phyloP scores from a whole-genome alignment of 192 early-diverging fungal genomes.

The Podila verticillata region DNA sequence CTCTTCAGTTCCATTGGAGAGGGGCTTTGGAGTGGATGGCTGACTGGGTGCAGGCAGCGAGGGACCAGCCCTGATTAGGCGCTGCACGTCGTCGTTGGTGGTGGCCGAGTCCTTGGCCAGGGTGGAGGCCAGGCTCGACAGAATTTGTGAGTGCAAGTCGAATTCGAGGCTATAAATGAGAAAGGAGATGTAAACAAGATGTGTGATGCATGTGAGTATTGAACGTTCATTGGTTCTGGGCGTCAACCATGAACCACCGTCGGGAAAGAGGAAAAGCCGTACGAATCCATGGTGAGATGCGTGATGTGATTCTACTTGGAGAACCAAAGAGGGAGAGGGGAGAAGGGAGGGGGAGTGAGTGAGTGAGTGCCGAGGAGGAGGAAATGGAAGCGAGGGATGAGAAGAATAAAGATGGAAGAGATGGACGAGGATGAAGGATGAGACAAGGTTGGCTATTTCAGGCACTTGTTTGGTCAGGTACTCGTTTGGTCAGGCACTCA shows the following conservation, averaged over 20 bases:
- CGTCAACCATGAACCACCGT: neutral
- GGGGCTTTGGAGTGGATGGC: conserved; percentile 10
- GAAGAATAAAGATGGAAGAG: neutral
- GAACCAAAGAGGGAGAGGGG: neutral
- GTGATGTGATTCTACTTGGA: neutral
- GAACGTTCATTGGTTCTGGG: neutral
- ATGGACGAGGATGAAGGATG: neutral
- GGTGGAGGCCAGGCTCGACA: conserved; percentile 61
- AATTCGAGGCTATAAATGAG: conserved; percentile 57
- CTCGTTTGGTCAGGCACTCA: no score
- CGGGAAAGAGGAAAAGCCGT: neutral
- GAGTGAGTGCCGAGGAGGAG: neutral
- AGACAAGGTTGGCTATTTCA: no score
- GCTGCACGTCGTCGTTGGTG: conserved; percentile 53
- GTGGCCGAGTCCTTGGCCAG: conserved; percentile 58
- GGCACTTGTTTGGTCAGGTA: no score
- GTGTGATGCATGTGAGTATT: neutral
- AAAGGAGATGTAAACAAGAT: neutral
- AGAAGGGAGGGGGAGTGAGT: neutral
- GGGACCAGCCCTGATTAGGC: conserved; percentile 55
- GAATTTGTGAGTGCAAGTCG: conserved; percentile 64
- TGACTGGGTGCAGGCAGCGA: conserved; percentile 20
- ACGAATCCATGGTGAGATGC: neutral
- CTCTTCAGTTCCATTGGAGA: conserved; percentile 17
- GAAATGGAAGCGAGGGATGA: neutral